Evolutionary conservation across 2,329 filamentous ascomycete genomes (phyloP).

Genomic region (Pseudopithomyces maydicus): DNA sequence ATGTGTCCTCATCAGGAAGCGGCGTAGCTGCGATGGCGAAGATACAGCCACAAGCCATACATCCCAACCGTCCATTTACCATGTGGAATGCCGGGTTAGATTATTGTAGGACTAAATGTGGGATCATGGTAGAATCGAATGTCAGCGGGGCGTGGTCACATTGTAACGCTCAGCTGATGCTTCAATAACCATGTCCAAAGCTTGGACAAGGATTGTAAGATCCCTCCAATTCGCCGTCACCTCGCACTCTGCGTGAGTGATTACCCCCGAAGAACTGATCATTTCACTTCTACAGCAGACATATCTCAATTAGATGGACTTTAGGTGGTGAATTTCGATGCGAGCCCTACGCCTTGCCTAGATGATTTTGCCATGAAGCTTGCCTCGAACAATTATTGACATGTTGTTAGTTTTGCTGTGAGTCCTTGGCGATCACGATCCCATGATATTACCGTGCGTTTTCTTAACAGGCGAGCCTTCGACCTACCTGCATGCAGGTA

Average conservation of each 20-base stretch:
- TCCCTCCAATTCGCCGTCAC: no score
- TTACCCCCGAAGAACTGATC: not conserved
- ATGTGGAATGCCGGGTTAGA: not conserved
- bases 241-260: not conserved
- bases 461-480: not conserved
- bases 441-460: no score
- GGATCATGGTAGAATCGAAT: no score
- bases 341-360: no score
- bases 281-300: not conserved
- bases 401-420: no score
- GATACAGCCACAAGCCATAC: no score
- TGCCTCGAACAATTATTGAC: no score
- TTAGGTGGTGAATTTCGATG: not conserved
- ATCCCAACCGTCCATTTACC: not conserved
- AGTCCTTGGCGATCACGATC: no score
- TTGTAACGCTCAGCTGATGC: constrained; percentile 2
- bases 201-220: not conserved
- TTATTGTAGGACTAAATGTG: not conserved
- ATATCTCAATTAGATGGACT: not conserved
- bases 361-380: no score
- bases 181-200: not conserved
- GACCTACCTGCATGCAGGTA: no score
- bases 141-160: constrained; percentile 5
- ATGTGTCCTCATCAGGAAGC: not conserved
- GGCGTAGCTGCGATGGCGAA: no score